These are phyloP conservation scores for Suillus cothurnatus DNA, from an alignment of 768 basidiomycete genomes.

Conservation along the genomic window DNA sequence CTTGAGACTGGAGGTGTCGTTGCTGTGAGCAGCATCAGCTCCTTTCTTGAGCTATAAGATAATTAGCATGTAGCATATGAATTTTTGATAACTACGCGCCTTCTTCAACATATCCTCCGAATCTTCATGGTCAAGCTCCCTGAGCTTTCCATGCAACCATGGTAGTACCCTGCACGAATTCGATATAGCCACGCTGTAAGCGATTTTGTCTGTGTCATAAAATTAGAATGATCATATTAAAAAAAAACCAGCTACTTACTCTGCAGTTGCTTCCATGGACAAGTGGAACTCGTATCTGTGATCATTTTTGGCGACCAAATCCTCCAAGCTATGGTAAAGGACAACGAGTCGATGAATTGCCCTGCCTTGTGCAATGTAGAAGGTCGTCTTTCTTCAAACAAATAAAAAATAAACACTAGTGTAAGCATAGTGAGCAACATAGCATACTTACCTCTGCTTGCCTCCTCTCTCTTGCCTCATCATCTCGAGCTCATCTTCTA, in stretches of 20 bases:
- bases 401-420: no score
- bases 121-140: not conserved
- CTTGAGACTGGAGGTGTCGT: not conserved
- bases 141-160: not conserved
- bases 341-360: no score
- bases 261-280: not conserved
- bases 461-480: no score
- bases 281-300: no score
- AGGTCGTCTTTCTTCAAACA: no score
- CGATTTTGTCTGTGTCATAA: not conserved
- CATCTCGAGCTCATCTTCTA: no score
- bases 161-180: not conserved
- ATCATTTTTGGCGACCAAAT: no score
- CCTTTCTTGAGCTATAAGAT: not conserved
- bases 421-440: no score
- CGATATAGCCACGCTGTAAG: not conserved
- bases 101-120: not conserved
- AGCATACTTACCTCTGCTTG: no score
- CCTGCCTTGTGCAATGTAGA: no score
- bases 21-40: not conserved
- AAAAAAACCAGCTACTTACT: not conserved
- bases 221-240: no score
- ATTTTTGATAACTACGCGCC: not conserved
- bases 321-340: no score
- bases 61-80: not conserved